Percentiles rank a stretch among this genome's conserved stretches.
These are phyloP conservation scores for Camptophora hylomeconis DNA, from an alignment of 2,329 filamentous ascomycete species.

Conservation along the genomic window DNA sequence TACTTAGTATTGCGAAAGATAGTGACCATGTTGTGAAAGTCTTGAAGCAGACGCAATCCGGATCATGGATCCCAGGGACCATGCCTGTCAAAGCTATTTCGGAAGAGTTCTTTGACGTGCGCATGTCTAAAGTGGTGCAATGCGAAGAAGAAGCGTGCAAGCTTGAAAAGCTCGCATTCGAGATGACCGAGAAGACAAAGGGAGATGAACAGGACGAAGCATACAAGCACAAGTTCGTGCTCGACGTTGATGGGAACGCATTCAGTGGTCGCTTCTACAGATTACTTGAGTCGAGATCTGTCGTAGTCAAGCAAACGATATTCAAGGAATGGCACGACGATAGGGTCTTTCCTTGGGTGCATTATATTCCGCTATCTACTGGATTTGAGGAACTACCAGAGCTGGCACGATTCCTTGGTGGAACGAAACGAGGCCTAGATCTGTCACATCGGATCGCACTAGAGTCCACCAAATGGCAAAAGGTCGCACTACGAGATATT, in stretches of 20 bases:
- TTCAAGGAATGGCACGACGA: conserved; percentile 73
- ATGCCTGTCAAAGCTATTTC: background rate
- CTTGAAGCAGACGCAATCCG: background rate
- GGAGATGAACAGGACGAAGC: background rate
- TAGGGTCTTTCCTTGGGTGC: conserved; percentile 61
- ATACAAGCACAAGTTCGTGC: conserved; percentile 50
- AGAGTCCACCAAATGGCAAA: conserved; percentile 55
- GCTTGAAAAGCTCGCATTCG: conserved; percentile 3
- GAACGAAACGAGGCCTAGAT: conserved; percentile 35
- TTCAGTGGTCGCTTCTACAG: conserved; percentile 57
- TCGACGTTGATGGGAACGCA: conserved; percentile 64
- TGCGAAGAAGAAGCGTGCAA: conserved; percentile 27
- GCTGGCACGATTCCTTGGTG: conserved; percentile 62
- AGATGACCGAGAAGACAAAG: background rate
- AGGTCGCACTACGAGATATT: conserved; percentile 52
- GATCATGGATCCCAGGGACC: background rate
- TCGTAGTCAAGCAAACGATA: conserved; percentile 65
- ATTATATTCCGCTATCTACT: conserved; percentile 69
- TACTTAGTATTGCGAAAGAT: conserved; percentile 1
- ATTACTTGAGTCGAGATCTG: conserved; percentile 54
- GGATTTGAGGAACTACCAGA: conserved; percentile 59
- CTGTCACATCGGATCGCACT: conserved; percentile 51
- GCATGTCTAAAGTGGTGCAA: conserved; percentile 35
- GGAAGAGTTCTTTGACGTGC: conserved; percentile 27
- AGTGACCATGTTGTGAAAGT: background rate